A percentile compares a stretch with the other conserved stretches of the same genome.
Conservation (phyloP, 805 yeast genomes). For the Candida easanensis region DNA sequence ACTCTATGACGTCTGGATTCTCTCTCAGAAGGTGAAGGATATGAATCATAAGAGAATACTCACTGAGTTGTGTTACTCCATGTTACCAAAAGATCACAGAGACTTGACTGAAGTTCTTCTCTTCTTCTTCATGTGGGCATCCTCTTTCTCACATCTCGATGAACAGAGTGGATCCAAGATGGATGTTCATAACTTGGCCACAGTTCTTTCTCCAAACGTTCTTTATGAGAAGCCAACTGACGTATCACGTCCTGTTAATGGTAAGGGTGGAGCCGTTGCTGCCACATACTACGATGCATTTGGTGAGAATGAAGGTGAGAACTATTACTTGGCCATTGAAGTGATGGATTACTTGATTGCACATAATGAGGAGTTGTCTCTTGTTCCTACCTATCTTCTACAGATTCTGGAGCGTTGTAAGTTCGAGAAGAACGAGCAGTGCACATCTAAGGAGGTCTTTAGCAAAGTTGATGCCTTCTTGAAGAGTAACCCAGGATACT, state of each 20-base stretch:
- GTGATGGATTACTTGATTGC: constrained; percentile 82
- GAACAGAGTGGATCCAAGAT: constrained; percentile 90
- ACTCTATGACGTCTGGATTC: constrained; percentile 76
- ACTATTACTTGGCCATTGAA: constrained; percentile 86
- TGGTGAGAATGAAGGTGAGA: constrained; percentile 53
- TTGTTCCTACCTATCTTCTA: constrained; percentile 62
- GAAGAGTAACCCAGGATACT: constrained; percentile 25
- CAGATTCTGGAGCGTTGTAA: constrained; percentile 23
- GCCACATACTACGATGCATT: constrained; percentile 36
- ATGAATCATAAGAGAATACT: constrained; percentile 46
- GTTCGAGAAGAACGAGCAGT: constrained; percentile 19
- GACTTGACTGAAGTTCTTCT: constrained; percentile 84
- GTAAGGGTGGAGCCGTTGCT: constrained; percentile 24
- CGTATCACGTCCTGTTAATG: constrained; percentile 25
- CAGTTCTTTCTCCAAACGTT: constrained; percentile 92
- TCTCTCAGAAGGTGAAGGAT: constrained; percentile 55
- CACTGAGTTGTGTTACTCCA: constrained; percentile 62
- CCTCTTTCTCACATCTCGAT: constrained; percentile 91
- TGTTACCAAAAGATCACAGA: constrained; percentile 79
- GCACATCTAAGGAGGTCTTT: constrained; percentile 39
- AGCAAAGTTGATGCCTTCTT: constrained; percentile 30
- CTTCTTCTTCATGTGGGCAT: constrained; percentile 89
- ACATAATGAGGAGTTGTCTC: constrained; percentile 71
- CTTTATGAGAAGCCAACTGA: constrained; percentile 54
- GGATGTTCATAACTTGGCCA: constrained; percentile 94